Evolutionary conservation across 805 yeast genomes (phyloP).

Genomic region (Yarrowia keelungensis): DNA sequence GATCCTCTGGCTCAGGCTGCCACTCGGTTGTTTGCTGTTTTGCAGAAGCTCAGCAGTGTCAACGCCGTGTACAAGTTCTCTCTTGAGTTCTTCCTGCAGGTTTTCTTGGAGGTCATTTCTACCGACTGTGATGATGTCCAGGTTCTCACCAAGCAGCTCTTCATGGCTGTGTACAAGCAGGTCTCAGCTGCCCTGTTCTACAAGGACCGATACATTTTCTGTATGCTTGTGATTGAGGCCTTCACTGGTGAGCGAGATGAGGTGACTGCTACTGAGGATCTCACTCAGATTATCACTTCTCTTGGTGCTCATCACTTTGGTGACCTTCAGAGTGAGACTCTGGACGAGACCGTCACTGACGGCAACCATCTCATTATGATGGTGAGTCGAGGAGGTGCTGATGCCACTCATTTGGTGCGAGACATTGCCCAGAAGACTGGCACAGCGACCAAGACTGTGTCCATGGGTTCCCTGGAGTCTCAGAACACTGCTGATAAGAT

Average conservation of each 20-base stretch:
- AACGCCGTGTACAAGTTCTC: constrained; percentile 67
- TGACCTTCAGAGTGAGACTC: constrained; percentile 5
- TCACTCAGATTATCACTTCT: constrained; percentile 14
- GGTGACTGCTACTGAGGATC: constrained; percentile 23
- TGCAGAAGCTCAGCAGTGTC: constrained; percentile 55
- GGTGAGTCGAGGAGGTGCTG: constrained; percentile 29
- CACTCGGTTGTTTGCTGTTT: constrained; percentile 57
- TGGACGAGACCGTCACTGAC: constrained; percentile 11
- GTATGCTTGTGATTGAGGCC: constrained; percentile 33
- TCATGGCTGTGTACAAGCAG: constrained; percentile 50
- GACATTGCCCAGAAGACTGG: constrained; percentile 44
- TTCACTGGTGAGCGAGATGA: constrained; percentile 19
- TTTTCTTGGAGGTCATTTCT: constrained; percentile 46
- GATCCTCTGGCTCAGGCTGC: constrained; percentile 63
- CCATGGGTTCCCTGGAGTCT: constrained; percentile 81
- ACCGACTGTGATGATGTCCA: constrained; percentile 13
- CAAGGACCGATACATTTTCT: constrained; percentile 50
- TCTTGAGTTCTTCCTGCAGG: constrained; percentile 53
- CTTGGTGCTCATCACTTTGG: constrained; percentile 13
- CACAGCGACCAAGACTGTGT: constrained; percentile 50
- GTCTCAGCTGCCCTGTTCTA: constrained; percentile 58
- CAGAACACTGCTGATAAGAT: constrained; percentile 61
- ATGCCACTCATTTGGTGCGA: constrained; percentile 39
- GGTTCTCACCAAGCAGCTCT: constrained; percentile 3
- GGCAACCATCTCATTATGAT: constrained; percentile 15